Conservation (phyloP, 352 stramenopile species). For the Globisporangium uncinulatum region DNA sequence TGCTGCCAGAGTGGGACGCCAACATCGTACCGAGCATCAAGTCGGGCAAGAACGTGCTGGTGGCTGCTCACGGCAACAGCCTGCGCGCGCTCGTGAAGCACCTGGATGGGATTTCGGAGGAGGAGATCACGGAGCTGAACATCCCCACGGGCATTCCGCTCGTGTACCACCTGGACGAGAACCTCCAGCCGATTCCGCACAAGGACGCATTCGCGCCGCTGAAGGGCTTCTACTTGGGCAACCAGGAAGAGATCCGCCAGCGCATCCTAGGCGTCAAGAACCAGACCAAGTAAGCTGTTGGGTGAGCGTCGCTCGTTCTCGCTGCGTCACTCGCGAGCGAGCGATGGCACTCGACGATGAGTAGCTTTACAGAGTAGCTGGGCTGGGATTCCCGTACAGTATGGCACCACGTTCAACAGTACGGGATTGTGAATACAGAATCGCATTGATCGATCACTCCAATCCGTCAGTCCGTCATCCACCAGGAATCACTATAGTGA, state of each 20-base stretch:
- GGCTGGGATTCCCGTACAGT: too few species aligned
- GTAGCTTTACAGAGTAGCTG: too few species aligned
- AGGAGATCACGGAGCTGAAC: conserved; percentile 96
- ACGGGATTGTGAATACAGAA: too few species aligned
- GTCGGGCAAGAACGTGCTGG: conserved; percentile 94
- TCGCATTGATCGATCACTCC: too few species aligned
- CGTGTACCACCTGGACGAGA: conserved; percentile 97
- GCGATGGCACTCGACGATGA: too few species aligned
- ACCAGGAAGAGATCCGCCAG: conserved; percentile 96
- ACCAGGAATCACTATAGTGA: too few species aligned
- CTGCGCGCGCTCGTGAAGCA: conserved; percentile 98
- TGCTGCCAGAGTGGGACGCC: conserved; percentile 95
- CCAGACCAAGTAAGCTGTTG: conserved; percentile 96
- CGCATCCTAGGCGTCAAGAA: conserved; percentile 96
- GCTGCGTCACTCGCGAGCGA: too few species aligned
- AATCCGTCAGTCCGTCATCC: too few species aligned
- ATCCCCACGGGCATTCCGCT: conserved; percentile 95
- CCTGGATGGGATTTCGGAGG: conserved; percentile 96
- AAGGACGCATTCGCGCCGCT: conserved; percentile 89
- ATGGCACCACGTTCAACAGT: too few species aligned
- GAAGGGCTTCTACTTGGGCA: conserved; percentile 80
- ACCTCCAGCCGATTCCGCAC: conserved; percentile 94
- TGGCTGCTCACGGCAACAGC: conserved; percentile 97
- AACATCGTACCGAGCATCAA: conserved; percentile 94
- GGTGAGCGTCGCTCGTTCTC: conserved; percentile 91